Base-by-base conservation (phyloP, 2,329 filamentous ascomycete species). In the Fusarium pseudograminearum region DNA sequence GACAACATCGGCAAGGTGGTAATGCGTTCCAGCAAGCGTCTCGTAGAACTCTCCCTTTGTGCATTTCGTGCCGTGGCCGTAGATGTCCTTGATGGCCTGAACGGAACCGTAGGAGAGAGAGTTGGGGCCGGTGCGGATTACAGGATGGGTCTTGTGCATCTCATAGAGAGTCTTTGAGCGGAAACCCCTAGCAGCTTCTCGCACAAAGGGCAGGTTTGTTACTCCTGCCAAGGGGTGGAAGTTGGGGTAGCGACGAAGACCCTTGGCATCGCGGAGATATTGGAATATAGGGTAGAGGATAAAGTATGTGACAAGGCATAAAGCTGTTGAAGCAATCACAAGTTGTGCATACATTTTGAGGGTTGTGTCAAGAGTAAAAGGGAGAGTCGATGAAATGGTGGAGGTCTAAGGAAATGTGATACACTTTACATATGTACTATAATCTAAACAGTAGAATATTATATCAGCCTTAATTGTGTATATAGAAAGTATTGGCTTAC, bases 1-100 rank as follows among this genome's bases (percentile, higher is more conserved):
- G 11, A 84, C 72, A 5, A 85, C 84, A 71, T 87, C 85, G 30
- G 84, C 83, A 5, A 87, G 80, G 58, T 87, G 82, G 67, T 77
- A 83, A 72, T 87, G 85, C 0, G 81, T 80, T 4, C 85, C 84
- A 1, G 84, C 77, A 0, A 80, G 78, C 26, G 81, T 72, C 12
- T 78, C 65, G 60, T 87, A 87, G n/a, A 80, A 81, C 4, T 76
- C 76, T 24, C 85, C 85, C 70, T 87, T 87, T 40, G 76, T 79
- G 67, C 84, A 86, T 30, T 80, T 80, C 4, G 85, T 83, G 45
- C 82, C 82, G 63, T 87, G 84, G 26, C 74, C 76, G 44, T 83
- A 67, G 78, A 87, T 57, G 81, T 74, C 68, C 24, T 73, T 75
- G 41, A 76, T 70, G 16, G 74, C 74, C 9, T 67, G 62, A 3